Conservation (phyloP, 306 rosid species). For the Vigna nakashimae region DNA sequence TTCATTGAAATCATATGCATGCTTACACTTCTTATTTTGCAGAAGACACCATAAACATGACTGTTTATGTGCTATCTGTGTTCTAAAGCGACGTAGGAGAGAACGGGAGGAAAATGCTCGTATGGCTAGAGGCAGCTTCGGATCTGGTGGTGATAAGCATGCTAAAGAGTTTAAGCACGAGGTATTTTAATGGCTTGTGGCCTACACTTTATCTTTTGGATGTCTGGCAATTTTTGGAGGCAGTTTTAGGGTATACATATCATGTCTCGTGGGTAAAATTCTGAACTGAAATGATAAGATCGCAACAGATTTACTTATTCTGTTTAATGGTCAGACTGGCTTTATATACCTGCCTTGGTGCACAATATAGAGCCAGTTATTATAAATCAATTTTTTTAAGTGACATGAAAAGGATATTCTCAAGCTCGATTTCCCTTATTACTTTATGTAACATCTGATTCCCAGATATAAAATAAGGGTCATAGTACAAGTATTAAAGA, state of each 20-base stretch:
- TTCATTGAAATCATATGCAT: conserved; percentile 36
- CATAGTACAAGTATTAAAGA: background rate
- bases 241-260: conserved; percentile 22
- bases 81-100: conserved; percentile 88
- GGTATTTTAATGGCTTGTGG: conserved; percentile 55
- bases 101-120: conserved; percentile 91
- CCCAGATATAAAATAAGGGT: conserved; percentile 30
- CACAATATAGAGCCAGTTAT: conserved; percentile 14
- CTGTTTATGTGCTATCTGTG: conserved; percentile 95
- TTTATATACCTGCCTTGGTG: conserved; percentile 30
- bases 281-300: conserved; percentile 13
- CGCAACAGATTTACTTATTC: conserved; percentile 9
- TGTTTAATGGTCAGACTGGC: conserved; percentile 11
- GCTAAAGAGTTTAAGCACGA: conserved; percentile 66
- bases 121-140: conserved; percentile 61
- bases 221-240: conserved; percentile 11
- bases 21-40: conserved; percentile 47
- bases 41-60: conserved; percentile 95
- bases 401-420: conserved; percentile 14
- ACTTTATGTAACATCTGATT: conserved; percentile 19
- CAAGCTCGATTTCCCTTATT: conserved; percentile 28
- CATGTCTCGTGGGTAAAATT: conserved; percentile 22
- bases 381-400: conserved; percentile 4
- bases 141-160: conserved; percentile 57
- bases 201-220: conserved; percentile 22